A percentile compares a stretch with the other conserved stretches of the same genome.
These are phyloP conservation scores for Collariella sp. DNA, from an alignment of 495 filamentous ascomycete genomes.

Conservation along the genomic window DNA sequence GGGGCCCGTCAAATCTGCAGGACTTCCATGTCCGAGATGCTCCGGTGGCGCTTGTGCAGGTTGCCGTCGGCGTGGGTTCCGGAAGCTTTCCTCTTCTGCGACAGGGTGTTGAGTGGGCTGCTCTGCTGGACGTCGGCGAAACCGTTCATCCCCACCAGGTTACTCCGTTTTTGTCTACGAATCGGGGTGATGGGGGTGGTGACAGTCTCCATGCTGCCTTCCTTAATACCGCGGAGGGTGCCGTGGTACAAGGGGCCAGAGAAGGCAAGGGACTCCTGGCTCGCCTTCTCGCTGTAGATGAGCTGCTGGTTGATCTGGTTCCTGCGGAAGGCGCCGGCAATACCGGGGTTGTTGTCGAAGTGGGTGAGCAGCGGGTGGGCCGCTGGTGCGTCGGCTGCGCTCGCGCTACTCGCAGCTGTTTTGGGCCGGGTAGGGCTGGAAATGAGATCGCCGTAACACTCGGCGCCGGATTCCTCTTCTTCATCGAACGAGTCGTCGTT, in stretches of 20 bases:
- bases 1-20: constrained; percentile 14
- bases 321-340: constrained; percentile 69
- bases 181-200: constrained; percentile 47
- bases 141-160: constrained; percentile 10
- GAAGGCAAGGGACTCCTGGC: constrained; percentile 46
- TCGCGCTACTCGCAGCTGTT: constrained; percentile 45
- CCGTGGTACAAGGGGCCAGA: constrained; percentile 42
- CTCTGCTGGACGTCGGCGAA: constrained; percentile 26
- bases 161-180: constrained; percentile 38
- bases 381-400: constrained; percentile 32
- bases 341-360: constrained; percentile 52
- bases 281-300: constrained; percentile 50
- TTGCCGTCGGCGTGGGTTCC: constrained; percentile 21
- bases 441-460: constrained; percentile 35
- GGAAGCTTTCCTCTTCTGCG: constrained; percentile 45
- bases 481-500: constrained; percentile 50
- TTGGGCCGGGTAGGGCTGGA: constrained; percentile 47
- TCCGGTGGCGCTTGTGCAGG: constrained; percentile 44
- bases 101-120: constrained; percentile 32
- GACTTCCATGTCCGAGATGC: constrained; percentile 36
- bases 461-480: constrained; percentile 39
- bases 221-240: constrained; percentile 47
- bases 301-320: constrained; percentile 68
- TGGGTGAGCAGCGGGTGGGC: constrained; percentile 50
- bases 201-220: constrained; percentile 45